phyloP scores from a whole-genome alignment of 495 filamentous ascomycete genomes.

The Penicillium coffeae region DNA sequence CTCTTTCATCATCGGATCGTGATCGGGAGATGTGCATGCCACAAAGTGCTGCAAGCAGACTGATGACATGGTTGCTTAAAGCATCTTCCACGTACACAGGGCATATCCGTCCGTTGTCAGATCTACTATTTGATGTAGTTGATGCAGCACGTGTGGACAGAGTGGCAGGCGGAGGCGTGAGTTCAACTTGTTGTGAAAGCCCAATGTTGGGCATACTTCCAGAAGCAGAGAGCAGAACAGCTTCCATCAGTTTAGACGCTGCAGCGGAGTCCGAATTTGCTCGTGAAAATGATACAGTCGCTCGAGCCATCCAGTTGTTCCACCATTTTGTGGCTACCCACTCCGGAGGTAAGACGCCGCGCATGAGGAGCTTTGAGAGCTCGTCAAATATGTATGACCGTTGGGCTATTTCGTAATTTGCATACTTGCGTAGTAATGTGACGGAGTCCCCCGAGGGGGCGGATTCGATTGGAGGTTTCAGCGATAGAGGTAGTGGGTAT shows the following conservation, averaged over 20 bases:
- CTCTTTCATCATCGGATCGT: constrained; percentile 13
- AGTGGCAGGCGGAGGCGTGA: neutral
- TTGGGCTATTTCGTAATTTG: constrained; percentile 11
- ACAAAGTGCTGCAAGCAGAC: constrained; percentile 39
- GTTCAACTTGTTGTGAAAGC: neutral
- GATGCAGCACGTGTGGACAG: constrained; percentile 19
- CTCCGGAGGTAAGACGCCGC: constrained; percentile 38
- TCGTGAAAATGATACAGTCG: constrained; percentile 39
- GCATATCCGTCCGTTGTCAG: constrained; percentile 17
- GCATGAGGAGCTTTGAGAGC: constrained; percentile 35
- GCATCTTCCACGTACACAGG: constrained; percentile 43
- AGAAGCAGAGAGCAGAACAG: constrained; percentile 33
- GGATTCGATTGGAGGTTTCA: constrained; percentile 22
- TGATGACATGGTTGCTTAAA: constrained; percentile 40
- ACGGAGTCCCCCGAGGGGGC: constrained; percentile 25
- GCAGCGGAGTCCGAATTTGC: constrained; percentile 31
- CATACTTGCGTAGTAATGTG: constrained; percentile 31
- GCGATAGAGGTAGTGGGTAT: constrained; percentile 29
- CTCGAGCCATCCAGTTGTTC: constrained; percentile 41
- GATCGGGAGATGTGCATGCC: constrained; percentile 42
- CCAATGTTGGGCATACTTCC: constrained; percentile 8
- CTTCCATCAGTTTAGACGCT: constrained; percentile 39
- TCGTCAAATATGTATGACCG: constrained; percentile 38
- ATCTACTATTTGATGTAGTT: neutral
- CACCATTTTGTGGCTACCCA: constrained; percentile 48